These are phyloP conservation scores for Chlorella sp. DNA, from an alignment of 139 green algal species.

Conservation along the genomic window DNA sequence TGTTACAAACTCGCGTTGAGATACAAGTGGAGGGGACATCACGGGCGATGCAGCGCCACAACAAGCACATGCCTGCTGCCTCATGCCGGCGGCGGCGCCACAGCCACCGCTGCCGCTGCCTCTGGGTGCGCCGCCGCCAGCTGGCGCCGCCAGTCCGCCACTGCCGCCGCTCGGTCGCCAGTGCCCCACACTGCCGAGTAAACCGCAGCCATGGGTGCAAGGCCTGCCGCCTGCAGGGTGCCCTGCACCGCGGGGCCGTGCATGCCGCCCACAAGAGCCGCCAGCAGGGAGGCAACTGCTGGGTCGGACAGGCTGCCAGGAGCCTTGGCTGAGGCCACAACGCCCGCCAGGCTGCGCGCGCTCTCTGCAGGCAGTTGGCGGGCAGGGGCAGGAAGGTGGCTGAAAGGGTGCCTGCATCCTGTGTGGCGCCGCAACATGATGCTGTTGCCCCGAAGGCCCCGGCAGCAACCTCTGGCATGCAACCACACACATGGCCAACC, in stretches of 20 bases:
- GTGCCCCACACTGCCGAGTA: conserved; percentile 34
- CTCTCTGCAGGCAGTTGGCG: conserved; percentile 35
- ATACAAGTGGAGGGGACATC: no score
- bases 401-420: no score
- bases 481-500: no score
- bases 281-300: conserved; percentile 29
- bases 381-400: no score
- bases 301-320: conserved; percentile 19
- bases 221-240: conserved; percentile 35
- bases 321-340: background rate
- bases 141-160: conserved; percentile 36
- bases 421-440: no score
- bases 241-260: conserved; percentile 29
- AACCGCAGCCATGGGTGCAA: conserved; percentile 27
- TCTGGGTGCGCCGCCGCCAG: conserved; percentile 11
- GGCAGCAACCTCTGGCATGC: no score
- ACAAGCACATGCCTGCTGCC: no score
- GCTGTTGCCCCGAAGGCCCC: no score
- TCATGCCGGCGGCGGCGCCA: conserved; percentile 11
- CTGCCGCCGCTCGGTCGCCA: conserved; percentile 12
- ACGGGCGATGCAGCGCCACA: no score
- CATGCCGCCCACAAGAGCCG: conserved; percentile 34
- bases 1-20: no score
- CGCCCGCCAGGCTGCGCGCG: conserved; percentile 36
- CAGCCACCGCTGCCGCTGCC: background rate